A percentile compares a stretch with the other conserved stretches of the same genome.
phyloP scores from a whole-genome alignment of 140 eudicot genomes.

The Ambrosia hybrid region DNA sequence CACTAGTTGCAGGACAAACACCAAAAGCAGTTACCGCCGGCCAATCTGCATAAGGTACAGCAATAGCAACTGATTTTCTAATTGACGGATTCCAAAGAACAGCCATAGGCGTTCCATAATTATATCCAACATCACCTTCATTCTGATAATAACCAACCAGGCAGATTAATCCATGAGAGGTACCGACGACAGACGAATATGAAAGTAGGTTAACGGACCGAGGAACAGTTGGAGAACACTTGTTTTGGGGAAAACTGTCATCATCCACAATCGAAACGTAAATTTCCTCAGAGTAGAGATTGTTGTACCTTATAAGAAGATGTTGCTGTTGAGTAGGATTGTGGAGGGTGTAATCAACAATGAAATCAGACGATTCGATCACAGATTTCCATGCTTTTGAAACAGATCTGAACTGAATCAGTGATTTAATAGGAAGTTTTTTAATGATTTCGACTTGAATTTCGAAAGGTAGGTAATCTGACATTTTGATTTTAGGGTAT shows the following conservation, averaged over 20 bases:
- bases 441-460: slow-evolving; percentile 9
- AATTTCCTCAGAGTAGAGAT: neutral
- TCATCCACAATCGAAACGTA: slow-evolving; percentile 1
- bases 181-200: neutral
- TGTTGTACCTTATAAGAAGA: neutral
- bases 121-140: too few species aligned
- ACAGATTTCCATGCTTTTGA: slow-evolving; percentile 16
- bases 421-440: slow-evolving; percentile 11
- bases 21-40: neutral
- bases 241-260: neutral
- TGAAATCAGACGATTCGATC: slow-evolving; percentile 2
- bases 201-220: neutral
- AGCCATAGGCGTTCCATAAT: too few species aligned
- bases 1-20: neutral
- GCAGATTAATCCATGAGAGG: slow-evolving; percentile 12
- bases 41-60: too few species aligned
- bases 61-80: too few species aligned
- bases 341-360: neutral
- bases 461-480: slow-evolving; percentile 1
- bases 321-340: neutral
- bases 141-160: too few species aligned
- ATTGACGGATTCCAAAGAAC: too few species aligned
- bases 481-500: neutral
- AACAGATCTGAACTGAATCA: slow-evolving; percentile 13
- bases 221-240: neutral